Base-by-base conservation (phyloP, 1,139 yeast genomes). In the Komagataea norvegica region DNA sequence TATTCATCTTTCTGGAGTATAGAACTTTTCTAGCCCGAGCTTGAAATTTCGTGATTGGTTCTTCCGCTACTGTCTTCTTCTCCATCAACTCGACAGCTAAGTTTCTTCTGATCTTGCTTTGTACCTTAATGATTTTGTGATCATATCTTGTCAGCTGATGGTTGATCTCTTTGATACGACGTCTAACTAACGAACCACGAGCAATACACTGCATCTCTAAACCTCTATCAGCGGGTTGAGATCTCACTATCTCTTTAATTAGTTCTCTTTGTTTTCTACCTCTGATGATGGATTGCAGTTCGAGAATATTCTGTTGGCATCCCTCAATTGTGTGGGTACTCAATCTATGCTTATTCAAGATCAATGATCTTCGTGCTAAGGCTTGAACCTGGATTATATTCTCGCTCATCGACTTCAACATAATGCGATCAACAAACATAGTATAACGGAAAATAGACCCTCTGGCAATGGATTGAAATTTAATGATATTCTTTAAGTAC, bases 391-490 rank as follows among this genome's bases (percentile, higher is more conserved):
- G 59, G 6, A 76, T 61, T 24, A 77, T 59, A 42, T 72, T 75
- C 16, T 69, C 73, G 5, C 65, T 63, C 46, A 70, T 74, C 3
- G 80, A 75, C 46, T 72, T 73, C 26, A 79, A 54, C 68, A 78
- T 72, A 44, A 77, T 76, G 41, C 67, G 70, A 48, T 74, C 72
- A 28, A 81, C 81, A 57, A 77, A 79, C 65, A 79, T 65, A 20
- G 62, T 62, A 55, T 79, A 83, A 34, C 93, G 68, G 44, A 75
- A 62, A 37, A 74, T 67, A 1, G 84, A 79, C 20, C 89, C 91
- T 48, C 84, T 66, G 8, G 82, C 70, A 22, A 78, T 60, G 0
- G 87, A 71, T 55, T 83, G 91, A 22, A 82, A 62, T 41, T 49
- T 47, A 22, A 66, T 55, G 9, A 69, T 56, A 5, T 56, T 56